Evolutionary conservation across 1,139 yeast genomes (phyloP).

Genomic region (Geotrichum citri-aurantii): DNA sequence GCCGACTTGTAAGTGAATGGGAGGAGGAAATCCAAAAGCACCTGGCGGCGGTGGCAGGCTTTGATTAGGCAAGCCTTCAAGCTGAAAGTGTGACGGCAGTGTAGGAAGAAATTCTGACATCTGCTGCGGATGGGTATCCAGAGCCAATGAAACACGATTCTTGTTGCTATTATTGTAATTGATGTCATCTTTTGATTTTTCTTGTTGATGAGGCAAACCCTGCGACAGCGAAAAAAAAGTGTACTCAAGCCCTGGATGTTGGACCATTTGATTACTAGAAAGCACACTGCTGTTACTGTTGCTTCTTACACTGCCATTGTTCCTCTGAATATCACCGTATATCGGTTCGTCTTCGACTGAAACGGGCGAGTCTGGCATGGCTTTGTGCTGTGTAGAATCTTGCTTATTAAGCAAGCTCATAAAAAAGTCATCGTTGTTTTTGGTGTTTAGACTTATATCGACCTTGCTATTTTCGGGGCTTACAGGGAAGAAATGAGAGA

Average conservation of each 20-base stretch:
- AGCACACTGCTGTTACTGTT: background rate
- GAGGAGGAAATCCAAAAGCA: background rate
- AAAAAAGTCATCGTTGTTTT: constrained; percentile 7
- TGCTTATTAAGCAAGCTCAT: background rate
- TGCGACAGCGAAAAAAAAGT: background rate
- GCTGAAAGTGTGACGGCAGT: background rate
- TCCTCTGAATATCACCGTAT: background rate
- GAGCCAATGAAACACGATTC: background rate
- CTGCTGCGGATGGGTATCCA: background rate
- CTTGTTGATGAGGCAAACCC: background rate
- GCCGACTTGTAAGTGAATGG: background rate
- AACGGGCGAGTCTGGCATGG: background rate
- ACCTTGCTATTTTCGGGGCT: background rate
- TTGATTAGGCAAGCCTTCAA: background rate
- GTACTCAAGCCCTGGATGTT: background rate
- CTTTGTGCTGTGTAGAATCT: background rate
- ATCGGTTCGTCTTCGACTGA: background rate
- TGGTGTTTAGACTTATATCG: background rate
- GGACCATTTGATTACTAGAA: background rate
- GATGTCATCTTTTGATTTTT: background rate
- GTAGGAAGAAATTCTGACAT: background rate
- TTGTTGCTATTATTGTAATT: background rate
- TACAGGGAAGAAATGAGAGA: background rate
- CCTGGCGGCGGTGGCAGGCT: background rate
- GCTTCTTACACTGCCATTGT: background rate